phyloP scores from a whole-genome alignment of 768 basidiomycete genomes.

The Lentinula lateritia region DNA sequence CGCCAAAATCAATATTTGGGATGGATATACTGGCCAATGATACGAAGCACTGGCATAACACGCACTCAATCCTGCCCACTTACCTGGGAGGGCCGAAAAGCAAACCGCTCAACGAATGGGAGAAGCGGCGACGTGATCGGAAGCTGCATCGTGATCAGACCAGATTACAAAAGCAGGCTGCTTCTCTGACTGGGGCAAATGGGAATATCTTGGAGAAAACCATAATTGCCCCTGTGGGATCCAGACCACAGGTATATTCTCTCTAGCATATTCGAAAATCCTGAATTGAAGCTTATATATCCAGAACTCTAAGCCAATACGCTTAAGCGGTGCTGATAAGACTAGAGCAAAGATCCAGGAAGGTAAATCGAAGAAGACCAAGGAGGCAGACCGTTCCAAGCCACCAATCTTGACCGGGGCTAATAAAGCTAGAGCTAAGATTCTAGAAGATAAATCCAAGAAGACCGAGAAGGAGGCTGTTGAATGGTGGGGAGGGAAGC shows the following conservation, averaged over 20 bases:
- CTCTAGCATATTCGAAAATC: background rate
- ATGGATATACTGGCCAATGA: conserved; percentile 38
- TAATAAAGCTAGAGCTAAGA: conserved; percentile 35
- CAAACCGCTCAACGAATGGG: conserved; percentile 25
- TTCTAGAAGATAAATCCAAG: conserved; percentile 37
- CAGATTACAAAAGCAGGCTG: conserved; percentile 50
- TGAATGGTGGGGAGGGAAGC: conserved; percentile 49
- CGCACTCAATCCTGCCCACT: conserved; percentile 43
- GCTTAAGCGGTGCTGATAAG: conserved; percentile 2
- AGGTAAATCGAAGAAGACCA: conserved; percentile 35
- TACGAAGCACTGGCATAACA: conserved; percentile 57
- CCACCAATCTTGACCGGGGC: conserved; percentile 18
- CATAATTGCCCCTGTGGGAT: conserved; percentile 41
- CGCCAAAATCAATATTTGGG: conserved; percentile 32
- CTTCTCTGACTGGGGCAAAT: conserved; percentile 57
- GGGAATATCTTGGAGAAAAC: conserved; percentile 49
- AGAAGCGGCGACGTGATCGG: conserved; percentile 30
- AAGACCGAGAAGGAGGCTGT: conserved; percentile 32
- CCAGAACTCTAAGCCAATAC: conserved; percentile 9
- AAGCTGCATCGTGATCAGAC: conserved; percentile 56
- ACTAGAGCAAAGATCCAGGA: conserved; percentile 39
- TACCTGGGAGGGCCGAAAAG: conserved; percentile 44
- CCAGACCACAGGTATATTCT: conserved; percentile 9
- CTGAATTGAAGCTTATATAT: conserved; percentile 17
- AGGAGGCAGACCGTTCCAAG: conserved; percentile 20